These are phyloP conservation scores for Eragrostis curvula DNA, from an alignment of 176 grass and related monocot genomes.

Conservation along the genomic window DNA sequence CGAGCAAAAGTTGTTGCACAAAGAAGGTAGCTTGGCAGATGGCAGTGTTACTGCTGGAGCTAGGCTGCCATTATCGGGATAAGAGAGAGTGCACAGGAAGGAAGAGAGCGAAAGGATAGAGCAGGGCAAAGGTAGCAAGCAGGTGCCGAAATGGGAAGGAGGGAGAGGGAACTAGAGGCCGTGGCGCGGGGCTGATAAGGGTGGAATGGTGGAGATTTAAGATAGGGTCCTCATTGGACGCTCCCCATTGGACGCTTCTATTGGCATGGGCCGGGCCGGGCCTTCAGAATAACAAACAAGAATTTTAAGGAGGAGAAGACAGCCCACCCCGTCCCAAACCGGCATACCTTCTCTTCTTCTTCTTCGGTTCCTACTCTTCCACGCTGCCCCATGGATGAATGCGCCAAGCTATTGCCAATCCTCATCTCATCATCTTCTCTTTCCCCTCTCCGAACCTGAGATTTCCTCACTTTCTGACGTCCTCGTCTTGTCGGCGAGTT, in stretches of 20 bases:
- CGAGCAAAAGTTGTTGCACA: background rate
- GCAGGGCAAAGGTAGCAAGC: background rate
- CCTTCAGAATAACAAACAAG: background rate
- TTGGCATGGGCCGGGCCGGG: background rate
- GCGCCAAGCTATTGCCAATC: background rate
- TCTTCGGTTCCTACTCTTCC: background rate
- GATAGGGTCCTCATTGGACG: slow-evolving; percentile 55
- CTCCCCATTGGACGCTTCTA: slow-evolving; percentile 15
- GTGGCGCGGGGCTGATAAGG: slow-evolving; percentile 54
- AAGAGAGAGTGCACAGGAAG: slow-evolving; percentile 9
- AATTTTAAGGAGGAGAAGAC: background rate
- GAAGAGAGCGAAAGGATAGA: slow-evolving; percentile 4
- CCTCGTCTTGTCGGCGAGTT: background rate
- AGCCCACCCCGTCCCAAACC: slow-evolving; percentile 9
- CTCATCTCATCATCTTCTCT: background rate
- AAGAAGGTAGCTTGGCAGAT: background rate
- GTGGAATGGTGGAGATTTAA: slow-evolving; percentile 76
- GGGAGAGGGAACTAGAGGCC: slow-evolving; percentile 33
- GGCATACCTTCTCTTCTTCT: too few relatives aligned
- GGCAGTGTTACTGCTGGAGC: background rate
- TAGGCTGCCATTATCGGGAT: slow-evolving; percentile 35
- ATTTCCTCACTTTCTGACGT: background rate
- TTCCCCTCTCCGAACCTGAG: too few relatives aligned
- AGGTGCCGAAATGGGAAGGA: background rate
- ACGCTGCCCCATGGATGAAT: background rate